These are phyloP conservation scores for Saccharomycopsis hybrid DNA, from an alignment of 1,139 yeast species.

Conservation along the genomic window DNA sequence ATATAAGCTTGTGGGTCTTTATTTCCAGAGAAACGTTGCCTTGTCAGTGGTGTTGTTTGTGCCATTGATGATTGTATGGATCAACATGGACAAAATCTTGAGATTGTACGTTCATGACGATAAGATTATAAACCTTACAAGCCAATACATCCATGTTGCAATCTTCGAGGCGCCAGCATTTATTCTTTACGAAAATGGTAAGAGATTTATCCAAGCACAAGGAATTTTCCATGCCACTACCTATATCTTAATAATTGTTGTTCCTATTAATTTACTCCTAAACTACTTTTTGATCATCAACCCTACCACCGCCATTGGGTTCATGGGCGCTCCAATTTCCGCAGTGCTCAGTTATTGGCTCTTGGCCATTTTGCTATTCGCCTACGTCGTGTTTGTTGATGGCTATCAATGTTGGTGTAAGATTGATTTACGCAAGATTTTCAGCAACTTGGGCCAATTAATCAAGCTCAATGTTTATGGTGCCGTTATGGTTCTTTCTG, in stretches of 20 bases:
- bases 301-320: conserved; percentile 51
- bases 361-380: conserved; percentile 47
- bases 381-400: conserved; percentile 39
- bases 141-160: conserved; percentile 47
- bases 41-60: neutral
- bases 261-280: conserved; percentile 61
- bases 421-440: conserved; percentile 33
- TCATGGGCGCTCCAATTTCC: conserved; percentile 69
- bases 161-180: conserved; percentile 66
- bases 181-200: conserved; percentile 64
- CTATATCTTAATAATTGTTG: conserved; percentile 57
- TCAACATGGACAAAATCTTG: conserved; percentile 29
- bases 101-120: conserved; percentile 42
- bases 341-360: conserved; percentile 65
- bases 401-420: conserved; percentile 57
- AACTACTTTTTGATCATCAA: conserved; percentile 66
- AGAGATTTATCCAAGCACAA: conserved; percentile 69
- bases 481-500: conserved; percentile 59
- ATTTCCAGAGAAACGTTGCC: conserved; percentile 29
- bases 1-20: conserved; percentile 33
- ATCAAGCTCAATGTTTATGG: conserved; percentile 53
- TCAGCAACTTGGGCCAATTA: conserved; percentile 48
- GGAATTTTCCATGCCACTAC: conserved; percentile 78
- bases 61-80: conserved; percentile 8
- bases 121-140: conserved; percentile 47